Evolutionary conservation across 352 stramenopile genomes (phyloP).

Genomic region (Phytopythium cucurbitacearum): DNA sequence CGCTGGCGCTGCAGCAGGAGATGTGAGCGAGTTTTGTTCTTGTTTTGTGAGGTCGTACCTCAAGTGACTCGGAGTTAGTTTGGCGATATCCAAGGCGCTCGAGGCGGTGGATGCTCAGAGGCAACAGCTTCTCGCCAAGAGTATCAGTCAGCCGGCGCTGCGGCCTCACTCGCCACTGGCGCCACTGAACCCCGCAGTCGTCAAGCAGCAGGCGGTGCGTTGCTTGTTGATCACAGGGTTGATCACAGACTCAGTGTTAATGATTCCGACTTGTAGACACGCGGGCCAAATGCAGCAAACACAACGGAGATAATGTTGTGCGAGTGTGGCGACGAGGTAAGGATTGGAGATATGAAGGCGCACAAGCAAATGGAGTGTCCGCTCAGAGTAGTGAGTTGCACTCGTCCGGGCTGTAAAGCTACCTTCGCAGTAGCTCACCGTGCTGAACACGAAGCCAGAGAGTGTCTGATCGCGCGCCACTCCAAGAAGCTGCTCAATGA

Average conservation of each 20-base stretch:
- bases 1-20: slow-evolving; percentile 10
- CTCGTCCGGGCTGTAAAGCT: slow-evolving; percentile 32
- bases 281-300: slow-evolving; percentile 7
- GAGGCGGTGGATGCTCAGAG: slow-evolving; percentile 32
- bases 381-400: slow-evolving; percentile 34
- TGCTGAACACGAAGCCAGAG: slow-evolving; percentile 29
- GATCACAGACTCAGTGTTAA: too few relatives aligned
- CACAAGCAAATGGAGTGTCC: slow-evolving; percentile 40
- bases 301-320: slow-evolving; percentile 30
- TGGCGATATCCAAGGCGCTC: slow-evolving; percentile 30
- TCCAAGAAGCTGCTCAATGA: slow-evolving; percentile 35
- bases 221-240: too few relatives aligned
- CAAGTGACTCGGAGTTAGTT: slow-evolving; percentile 8
- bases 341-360: slow-evolving; percentile 14
- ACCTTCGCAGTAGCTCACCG: slow-evolving; percentile 26
- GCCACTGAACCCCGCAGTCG: not conserved
- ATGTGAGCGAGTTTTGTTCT: slow-evolving; percentile 3
- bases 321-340: slow-evolving; percentile 53
- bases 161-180: slow-evolving; percentile 8
- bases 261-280: not conserved
- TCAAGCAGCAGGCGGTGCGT: slow-evolving; percentile 3
- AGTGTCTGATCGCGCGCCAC: slow-evolving; percentile 26
- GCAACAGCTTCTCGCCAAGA: slow-evolving; percentile 24
- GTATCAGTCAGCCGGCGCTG: slow-evolving; percentile 12
- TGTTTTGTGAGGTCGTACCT: not conserved